Conservation (phyloP, 2,329 filamentous ascomycete species). For the Hortaea werneckii region DNA sequence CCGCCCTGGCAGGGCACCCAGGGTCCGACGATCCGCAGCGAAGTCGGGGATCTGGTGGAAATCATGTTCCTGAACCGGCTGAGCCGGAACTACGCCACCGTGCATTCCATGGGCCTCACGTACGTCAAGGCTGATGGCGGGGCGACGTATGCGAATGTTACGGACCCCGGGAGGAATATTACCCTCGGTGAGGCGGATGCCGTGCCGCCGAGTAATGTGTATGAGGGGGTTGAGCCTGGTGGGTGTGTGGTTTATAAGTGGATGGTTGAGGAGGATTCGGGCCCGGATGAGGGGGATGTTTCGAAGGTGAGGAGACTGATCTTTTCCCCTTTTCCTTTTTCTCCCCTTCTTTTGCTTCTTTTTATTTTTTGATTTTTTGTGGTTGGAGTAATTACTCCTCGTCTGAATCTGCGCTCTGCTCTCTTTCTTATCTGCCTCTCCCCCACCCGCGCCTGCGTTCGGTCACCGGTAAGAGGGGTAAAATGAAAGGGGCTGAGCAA, state of each 20-base stretch:
- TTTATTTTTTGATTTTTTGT: too few species aligned
- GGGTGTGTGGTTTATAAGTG: slow-evolving; percentile 20
- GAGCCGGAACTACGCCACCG: slow-evolving; percentile 14
- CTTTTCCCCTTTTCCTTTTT: too few species aligned
- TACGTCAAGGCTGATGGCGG: slow-evolving; percentile 12
- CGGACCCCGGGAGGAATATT: slow-evolving; percentile 8
- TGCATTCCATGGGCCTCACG: slow-evolving; percentile 21
- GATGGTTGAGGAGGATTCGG: slow-evolving; percentile 11
- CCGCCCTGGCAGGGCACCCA: slow-evolving; percentile 19
- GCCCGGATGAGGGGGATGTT: slow-evolving; percentile 6
- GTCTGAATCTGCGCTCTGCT: too few species aligned
- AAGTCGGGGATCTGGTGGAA: slow-evolving; percentile 21
- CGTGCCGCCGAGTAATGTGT: slow-evolving; percentile 8
- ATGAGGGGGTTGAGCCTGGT: slow-evolving; percentile 8
- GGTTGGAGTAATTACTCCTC: too few species aligned
- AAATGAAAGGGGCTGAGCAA: too few species aligned
- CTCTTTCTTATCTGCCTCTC: too few species aligned
- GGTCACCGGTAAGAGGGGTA: too few species aligned
- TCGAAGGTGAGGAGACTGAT: slow-evolving; percentile 2
- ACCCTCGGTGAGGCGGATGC: slow-evolving; percentile 10
- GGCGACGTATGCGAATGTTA: slow-evolving; percentile 15
- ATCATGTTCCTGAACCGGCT: slow-evolving; percentile 21
- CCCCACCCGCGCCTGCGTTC: too few species aligned
- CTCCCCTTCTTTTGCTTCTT: too few species aligned
- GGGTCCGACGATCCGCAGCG: slow-evolving; percentile 16